phyloP scores from a whole-genome alignment of 805 yeast species.

The Candida coleopterorum region DNA sequence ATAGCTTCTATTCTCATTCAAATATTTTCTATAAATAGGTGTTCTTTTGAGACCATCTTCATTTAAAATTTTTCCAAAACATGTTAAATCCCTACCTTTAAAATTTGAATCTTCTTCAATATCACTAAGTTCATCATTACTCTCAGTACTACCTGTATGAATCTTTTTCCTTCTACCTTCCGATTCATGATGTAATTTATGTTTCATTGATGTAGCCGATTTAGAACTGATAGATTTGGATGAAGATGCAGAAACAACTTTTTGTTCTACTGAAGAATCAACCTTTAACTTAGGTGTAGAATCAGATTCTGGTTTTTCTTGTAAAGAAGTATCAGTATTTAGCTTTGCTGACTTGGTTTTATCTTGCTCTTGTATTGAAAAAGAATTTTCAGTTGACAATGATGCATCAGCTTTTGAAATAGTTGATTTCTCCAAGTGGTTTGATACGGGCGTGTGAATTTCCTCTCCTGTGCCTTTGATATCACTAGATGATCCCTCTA shows the following conservation, averaged over 20 bases:
- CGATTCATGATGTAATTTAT: neutral
- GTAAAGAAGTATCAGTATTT: too few relatives aligned
- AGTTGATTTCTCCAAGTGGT: too few relatives aligned
- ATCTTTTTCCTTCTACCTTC: neutral
- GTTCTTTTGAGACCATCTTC: constrained; percentile 2
- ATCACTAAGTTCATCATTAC: constrained; percentile 21
- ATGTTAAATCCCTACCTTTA: constrained; percentile 8
- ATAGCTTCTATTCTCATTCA: neutral
- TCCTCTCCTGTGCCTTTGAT: too few relatives aligned
- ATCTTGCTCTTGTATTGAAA: too few relatives aligned
- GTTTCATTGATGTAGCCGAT: neutral
- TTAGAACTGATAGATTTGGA: too few relatives aligned
- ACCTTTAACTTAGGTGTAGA: neutral
- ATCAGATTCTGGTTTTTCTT: too few relatives aligned
- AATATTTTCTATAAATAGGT: neutral
- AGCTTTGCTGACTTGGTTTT: neutral
- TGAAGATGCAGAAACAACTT: neutral
- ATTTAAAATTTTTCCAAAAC: constrained; percentile 10
- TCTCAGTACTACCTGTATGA: constrained; percentile 10
- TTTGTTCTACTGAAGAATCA: neutral
- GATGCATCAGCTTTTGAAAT: too few relatives aligned
- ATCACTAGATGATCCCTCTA: too few relatives aligned
- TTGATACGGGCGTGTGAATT: too few relatives aligned
- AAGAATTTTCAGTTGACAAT: too few relatives aligned
- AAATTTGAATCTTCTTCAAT: constrained; percentile 10